Evolutionary conservation across 345 rosid species (phyloP).

Genomic region (Euphorbia lathyris): DNA sequence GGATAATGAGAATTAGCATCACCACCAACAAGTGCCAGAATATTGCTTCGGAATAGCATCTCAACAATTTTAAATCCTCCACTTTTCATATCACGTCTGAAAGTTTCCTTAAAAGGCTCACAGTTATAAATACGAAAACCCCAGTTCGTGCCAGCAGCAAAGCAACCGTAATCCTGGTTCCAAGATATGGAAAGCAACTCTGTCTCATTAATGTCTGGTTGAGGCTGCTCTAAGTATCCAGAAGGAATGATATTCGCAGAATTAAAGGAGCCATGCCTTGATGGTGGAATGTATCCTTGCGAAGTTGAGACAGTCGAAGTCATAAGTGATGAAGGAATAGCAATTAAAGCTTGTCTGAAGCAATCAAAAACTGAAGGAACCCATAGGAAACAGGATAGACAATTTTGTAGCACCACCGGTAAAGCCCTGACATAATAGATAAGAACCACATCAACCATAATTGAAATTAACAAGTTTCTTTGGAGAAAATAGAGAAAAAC

Average conservation of each 20-base stretch:
- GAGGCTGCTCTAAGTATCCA: slow-evolving; percentile 31
- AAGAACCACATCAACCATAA: neutral
- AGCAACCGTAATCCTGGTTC: slow-evolving; percentile 88
- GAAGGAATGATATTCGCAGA: slow-evolving; percentile 25
- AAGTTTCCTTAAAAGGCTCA: slow-evolving; percentile 79
- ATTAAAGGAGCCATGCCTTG: slow-evolving; percentile 32
- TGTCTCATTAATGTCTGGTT: slow-evolving; percentile 34
- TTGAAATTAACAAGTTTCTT: neutral
- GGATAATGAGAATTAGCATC: slow-evolving; percentile 72
- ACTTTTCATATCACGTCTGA: slow-evolving; percentile 54
- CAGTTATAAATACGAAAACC: slow-evolving; percentile 83
- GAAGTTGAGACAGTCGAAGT: slow-evolving; percentile 46
- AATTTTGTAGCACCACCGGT: slow-evolving; percentile 1
- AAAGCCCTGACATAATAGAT: slow-evolving; percentile 1
- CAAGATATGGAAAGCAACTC: slow-evolving; percentile 73
- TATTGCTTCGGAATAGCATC: slow-evolving; percentile 88
- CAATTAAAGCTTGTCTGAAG: slow-evolving; percentile 14
- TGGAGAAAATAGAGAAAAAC: too few species aligned
- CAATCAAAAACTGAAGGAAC: slow-evolving; percentile 8
- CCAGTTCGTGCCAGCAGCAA: slow-evolving; percentile 68
- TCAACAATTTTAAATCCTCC: slow-evolving; percentile 86
- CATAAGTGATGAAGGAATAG: slow-evolving; percentile 40
- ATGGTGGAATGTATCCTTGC: slow-evolving; percentile 26
- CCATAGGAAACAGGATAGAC: slow-evolving; percentile 13
- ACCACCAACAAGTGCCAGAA: slow-evolving; percentile 81